Conservation (phyloP, 306 rosid genomes). For the Coriaria nepalensis region DNA sequence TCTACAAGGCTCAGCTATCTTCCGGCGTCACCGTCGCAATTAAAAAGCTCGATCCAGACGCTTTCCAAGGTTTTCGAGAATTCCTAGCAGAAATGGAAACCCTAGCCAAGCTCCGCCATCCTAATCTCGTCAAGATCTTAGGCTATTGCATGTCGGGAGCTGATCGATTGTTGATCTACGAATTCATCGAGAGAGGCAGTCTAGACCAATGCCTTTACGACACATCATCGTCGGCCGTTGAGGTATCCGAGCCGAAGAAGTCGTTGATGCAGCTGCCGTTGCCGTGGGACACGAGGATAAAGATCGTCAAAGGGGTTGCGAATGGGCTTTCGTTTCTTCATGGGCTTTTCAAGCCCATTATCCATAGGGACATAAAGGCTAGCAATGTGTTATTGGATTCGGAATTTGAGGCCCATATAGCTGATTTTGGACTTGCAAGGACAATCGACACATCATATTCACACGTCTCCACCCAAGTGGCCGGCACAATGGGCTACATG, state of each 20-base stretch:
- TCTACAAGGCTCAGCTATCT: slow-evolving; percentile 67
- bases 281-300: slow-evolving; percentile 42
- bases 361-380: slow-evolving; percentile 76
- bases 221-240: slow-evolving; percentile 13
- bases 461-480: slow-evolving; percentile 71
- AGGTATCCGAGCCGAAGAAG: background rate
- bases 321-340: slow-evolving; percentile 54
- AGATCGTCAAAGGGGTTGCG: slow-evolving; percentile 52
- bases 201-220: slow-evolving; percentile 76
- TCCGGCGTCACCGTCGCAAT: slow-evolving; percentile 60
- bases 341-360: slow-evolving; percentile 51
- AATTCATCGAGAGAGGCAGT: slow-evolving; percentile 56
- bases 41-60: slow-evolving; percentile 67
- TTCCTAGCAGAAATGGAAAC: slow-evolving; percentile 94
- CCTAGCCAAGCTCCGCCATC: slow-evolving; percentile 52
- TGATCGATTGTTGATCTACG: slow-evolving; percentile 63
- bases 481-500: slow-evolving; percentile 93
- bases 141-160: slow-evolving; percentile 66
- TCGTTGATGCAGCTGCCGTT: slow-evolving; percentile 21
- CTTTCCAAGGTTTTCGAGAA: slow-evolving; percentile 92
- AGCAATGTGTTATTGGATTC: slow-evolving; percentile 61
- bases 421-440: slow-evolving; percentile 89
- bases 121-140: slow-evolving; percentile 54
- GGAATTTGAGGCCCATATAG: slow-evolving; percentile 57
- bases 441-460: slow-evolving; percentile 31